A percentile compares a stretch with the other conserved stretches of the same genome.
phyloP scores from a whole-genome alignment of 345 rosid species.

The Corchorus olitorius region DNA sequence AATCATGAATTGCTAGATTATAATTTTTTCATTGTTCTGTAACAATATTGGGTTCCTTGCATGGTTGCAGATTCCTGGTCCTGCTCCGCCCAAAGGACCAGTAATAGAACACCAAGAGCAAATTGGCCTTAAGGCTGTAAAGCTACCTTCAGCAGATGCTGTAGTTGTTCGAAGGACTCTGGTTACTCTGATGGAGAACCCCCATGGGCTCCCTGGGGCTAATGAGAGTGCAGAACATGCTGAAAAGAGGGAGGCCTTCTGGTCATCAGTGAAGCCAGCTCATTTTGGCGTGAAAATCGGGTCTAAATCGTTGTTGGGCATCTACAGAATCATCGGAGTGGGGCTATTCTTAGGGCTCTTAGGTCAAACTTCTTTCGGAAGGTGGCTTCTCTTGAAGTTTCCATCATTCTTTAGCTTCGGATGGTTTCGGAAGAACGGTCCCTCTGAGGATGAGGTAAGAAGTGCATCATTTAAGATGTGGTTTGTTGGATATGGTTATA shows the following conservation, averaged over 20 bases:
- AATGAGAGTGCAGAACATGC: conserved; percentile 63
- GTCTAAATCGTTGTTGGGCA: conserved; percentile 58
- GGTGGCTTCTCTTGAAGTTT: conserved; percentile 81
- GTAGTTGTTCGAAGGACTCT: conserved; percentile 78
- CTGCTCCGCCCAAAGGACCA: conserved; percentile 62
- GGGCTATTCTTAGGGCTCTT: conserved; percentile 68
- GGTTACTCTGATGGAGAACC: conserved; percentile 61
- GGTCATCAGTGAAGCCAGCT: conserved; percentile 73
- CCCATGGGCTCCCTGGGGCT: conserved; percentile 66
- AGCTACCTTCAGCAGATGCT: conserved; percentile 85
- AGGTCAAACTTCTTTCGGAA: conserved; percentile 52
- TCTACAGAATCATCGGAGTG: conserved; percentile 44
- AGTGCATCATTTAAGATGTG: conserved; percentile 88
- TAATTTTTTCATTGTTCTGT: neutral
- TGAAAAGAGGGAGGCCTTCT: conserved; percentile 62
- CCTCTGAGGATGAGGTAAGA: conserved; percentile 75
- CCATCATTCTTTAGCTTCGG: conserved; percentile 89
- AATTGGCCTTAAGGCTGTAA: conserved; percentile 78
- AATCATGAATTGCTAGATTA: neutral
- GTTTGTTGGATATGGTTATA: conserved; percentile 80
- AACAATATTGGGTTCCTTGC: neutral
- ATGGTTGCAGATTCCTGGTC: conserved; percentile 73
- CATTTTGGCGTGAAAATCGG: conserved; percentile 81
- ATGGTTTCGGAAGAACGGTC: conserved; percentile 77
- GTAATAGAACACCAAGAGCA: conserved; percentile 64